phyloP scores from a whole-genome alignment of 73 alveolate genomes.

The Tetrahymena elliotti region DNA sequence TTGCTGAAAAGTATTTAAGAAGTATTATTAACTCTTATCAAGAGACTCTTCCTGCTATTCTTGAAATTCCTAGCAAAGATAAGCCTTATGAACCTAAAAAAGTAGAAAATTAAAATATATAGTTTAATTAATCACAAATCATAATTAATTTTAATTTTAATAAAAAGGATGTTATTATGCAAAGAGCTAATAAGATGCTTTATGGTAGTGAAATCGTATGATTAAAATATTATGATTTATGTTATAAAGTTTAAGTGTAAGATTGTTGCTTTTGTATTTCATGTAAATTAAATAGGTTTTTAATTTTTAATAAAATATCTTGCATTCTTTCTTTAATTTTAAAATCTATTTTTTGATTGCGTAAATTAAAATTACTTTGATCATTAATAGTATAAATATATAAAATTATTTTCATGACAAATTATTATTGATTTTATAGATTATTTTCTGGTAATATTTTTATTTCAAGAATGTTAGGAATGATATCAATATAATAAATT shows the following conservation, averaged over 20 bases:
- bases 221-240: not conserved
- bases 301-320: too few species aligned
- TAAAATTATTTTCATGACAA: too few species aligned
- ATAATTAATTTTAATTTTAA: not conserved
- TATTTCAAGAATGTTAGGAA: too few species aligned
- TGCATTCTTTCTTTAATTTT: too few species aligned
- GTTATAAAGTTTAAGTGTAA: not conserved
- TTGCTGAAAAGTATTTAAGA: slow-evolving; percentile 85
- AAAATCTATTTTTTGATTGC: too few species aligned
- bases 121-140: not conserved
- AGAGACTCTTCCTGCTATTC: slow-evolving; percentile 88
- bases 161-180: slow-evolving; percentile 26
- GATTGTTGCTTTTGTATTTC: not conserved
- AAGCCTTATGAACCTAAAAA: slow-evolving; percentile 89
- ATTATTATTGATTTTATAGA: too few species aligned
- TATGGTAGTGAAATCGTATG: slow-evolving; percentile 46
- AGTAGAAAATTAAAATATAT: slow-evolving; percentile 26
- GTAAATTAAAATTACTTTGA: too few species aligned
- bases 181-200: slow-evolving; percentile 44
- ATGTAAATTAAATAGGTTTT: not conserved
- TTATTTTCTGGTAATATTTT: too few species aligned
- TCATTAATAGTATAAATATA: too few species aligned
- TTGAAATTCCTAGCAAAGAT: slow-evolving; percentile 96
- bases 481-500: too few species aligned
- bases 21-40: slow-evolving; percentile 83